A percentile compares a stretch with the other conserved stretches of the same genome.
Evolutionary conservation across 2,329 filamentous ascomycete species (phyloP).

Genomic region (Fusarium penzigii): DNA sequence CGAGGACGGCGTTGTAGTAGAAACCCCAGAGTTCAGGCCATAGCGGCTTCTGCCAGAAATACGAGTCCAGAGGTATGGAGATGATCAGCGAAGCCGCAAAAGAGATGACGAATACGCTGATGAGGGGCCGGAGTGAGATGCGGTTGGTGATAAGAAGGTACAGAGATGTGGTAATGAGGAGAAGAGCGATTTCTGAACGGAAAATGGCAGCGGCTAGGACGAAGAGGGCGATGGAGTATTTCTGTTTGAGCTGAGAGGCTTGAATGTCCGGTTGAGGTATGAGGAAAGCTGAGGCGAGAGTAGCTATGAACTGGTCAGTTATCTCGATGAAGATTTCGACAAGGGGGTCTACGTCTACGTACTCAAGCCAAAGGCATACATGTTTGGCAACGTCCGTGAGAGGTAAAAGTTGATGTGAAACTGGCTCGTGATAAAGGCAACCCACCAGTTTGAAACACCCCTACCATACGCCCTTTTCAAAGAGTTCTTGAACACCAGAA

Average conservation of each 20-base stretch:
- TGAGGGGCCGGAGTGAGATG: slow-evolving; percentile 56
- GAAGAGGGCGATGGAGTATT: slow-evolving; percentile 70
- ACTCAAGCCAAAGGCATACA: slow-evolving; percentile 91
- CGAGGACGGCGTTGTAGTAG: slow-evolving; percentile 85
- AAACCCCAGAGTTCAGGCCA: slow-evolving; percentile 94
- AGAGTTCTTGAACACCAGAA: slow-evolving; percentile 65
- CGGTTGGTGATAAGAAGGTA: slow-evolving; percentile 61
- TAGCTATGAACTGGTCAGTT: slow-evolving; percentile 49
- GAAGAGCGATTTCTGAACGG: slow-evolving; percentile 82
- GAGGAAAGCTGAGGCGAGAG: slow-evolving; percentile 58
- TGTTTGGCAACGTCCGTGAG: slow-evolving; percentile 88
- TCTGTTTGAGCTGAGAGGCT: slow-evolving; percentile 46
- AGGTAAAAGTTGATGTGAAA: slow-evolving; percentile 95
- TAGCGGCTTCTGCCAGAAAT: slow-evolving; percentile 85
- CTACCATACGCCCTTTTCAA: slow-evolving; percentile 69
- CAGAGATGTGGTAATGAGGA: slow-evolving; percentile 68
- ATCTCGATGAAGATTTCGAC: no score
- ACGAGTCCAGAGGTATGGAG: slow-evolving; percentile 80
- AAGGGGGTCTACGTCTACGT: no score
- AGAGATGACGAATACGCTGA: slow-evolving; percentile 67
- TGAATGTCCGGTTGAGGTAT: slow-evolving; percentile 36
- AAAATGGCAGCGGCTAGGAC: slow-evolving; percentile 83
- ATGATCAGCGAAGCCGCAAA: slow-evolving; percentile 65
- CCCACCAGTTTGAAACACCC: slow-evolving; percentile 74
- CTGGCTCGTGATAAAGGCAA: slow-evolving; percentile 75